Conservation (phyloP, 1,284 basidiomycete genomes). For the Chalciporus sp. region DNA sequence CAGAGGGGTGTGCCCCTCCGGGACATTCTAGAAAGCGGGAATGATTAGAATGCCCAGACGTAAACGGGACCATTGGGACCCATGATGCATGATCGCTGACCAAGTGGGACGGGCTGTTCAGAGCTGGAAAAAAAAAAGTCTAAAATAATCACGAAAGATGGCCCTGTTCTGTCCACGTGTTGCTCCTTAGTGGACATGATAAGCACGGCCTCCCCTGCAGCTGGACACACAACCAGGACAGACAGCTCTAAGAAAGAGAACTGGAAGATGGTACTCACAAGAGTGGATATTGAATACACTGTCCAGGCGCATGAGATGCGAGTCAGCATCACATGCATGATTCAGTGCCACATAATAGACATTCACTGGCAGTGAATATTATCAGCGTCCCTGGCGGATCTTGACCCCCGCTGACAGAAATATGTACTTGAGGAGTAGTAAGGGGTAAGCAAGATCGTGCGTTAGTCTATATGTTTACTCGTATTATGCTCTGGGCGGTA, state of each 20-base stretch:
- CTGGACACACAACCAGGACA: neutral
- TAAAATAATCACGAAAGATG: neutral
- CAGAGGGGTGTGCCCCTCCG: slow-evolving; percentile 11
- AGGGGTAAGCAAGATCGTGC: no score
- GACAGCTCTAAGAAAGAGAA: neutral
- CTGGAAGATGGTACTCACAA: neutral
- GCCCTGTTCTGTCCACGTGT: neutral
- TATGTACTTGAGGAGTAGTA: no score
- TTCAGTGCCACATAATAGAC: neutral
- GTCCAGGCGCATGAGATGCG: neutral
- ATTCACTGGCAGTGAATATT: neutral
- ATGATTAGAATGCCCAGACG: slow-evolving; percentile 24
- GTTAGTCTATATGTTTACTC: neutral
- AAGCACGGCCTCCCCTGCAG: neutral
- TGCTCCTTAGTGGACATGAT: neutral
- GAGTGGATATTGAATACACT: neutral
- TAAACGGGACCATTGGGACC: slow-evolving; percentile 27
- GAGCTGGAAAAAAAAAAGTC: neutral
- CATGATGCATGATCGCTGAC: slow-evolving; percentile 18
- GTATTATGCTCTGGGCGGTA: neutral
- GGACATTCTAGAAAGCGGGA: slow-evolving; percentile 18
- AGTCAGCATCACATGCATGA: neutral
- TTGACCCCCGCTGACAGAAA: no score
- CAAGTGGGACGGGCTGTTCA: neutral
- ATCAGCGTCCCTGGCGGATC: no score